Percentiles rank a stretch among this genome's conserved stretches.
These are phyloP conservation scores for Gonapodya sp. DNA, from an alignment of 192 early-diverging fungal species.

Conservation along the genomic window DNA sequence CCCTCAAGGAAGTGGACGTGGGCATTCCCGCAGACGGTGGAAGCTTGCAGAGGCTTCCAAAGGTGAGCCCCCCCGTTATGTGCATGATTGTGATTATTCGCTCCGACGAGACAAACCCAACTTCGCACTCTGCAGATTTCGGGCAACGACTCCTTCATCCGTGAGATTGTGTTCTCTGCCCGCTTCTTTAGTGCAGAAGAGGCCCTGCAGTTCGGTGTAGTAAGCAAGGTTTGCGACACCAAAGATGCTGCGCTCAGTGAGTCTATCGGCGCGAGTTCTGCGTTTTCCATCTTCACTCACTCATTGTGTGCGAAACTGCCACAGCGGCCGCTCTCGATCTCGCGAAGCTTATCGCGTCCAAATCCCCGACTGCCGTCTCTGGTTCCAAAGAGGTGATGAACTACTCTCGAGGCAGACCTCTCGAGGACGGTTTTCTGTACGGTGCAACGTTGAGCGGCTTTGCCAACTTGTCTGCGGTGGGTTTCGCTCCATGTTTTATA, in stretches of 20 bases:
- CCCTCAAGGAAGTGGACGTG: slow-evolving; percentile 81
- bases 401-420: slow-evolving; percentile 7
- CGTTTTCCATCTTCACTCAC: too few relatives aligned
- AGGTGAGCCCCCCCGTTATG: too few relatives aligned
- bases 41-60: slow-evolving; percentile 89
- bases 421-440: slow-evolving; percentile 2
- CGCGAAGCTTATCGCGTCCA: slow-evolving; percentile 67
- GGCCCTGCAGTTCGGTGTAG: slow-evolving; percentile 49
- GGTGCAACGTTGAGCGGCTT: neutral
- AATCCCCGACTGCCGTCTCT: slow-evolving; percentile 76
- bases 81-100: slow-evolving; percentile 82
- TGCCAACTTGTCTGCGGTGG: neutral
- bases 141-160: slow-evolving; percentile 11
- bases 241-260: slow-evolving; percentile 39
- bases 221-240: slow-evolving; percentile 37
- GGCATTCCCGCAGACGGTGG: slow-evolving; percentile 89
- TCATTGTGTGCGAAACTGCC: neutral
- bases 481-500: slow-evolving; percentile 12
- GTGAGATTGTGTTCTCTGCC: slow-evolving; percentile 81
- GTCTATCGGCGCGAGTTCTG: neutral
- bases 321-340: slow-evolving; percentile 41
- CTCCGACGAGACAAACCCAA: slow-evolving; percentile 34
- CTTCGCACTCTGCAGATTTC: slow-evolving; percentile 4
- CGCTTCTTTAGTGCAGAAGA: slow-evolving; percentile 58
- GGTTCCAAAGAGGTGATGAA: slow-evolving; percentile 67